phyloP scores from a whole-genome alignment of 495 filamentous ascomycete genomes.

The Chlorociboria aeruginascens region DNA sequence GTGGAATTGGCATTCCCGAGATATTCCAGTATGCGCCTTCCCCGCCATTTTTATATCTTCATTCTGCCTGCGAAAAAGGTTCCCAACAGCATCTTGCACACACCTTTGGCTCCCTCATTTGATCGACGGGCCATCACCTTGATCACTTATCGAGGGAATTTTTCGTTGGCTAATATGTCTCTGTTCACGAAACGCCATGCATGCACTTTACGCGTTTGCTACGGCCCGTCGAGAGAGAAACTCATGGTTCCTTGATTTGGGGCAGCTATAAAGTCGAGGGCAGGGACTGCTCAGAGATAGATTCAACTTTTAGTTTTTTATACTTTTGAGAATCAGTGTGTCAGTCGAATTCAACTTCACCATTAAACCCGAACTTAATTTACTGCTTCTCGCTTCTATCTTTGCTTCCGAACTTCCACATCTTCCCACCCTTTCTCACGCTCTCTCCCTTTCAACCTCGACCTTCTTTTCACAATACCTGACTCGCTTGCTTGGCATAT shows the following conservation, averaged over 20 bases:
- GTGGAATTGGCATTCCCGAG: background rate
- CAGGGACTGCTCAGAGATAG: too few relatives aligned
- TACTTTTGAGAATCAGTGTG: background rate
- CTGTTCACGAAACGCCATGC: slow-evolving; percentile 5
- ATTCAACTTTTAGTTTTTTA: too few relatives aligned
- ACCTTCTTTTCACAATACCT: background rate
- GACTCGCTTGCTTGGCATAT: too few relatives aligned
- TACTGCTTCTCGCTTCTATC: too few relatives aligned
- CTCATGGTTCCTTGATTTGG: too few relatives aligned
- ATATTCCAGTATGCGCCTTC: slow-evolving; percentile 5
- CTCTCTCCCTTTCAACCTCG: background rate
- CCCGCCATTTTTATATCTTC: slow-evolving; percentile 7
- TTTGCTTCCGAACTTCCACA: background rate
- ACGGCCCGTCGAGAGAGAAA: background rate
- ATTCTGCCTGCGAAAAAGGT: background rate
- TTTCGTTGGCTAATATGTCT: slow-evolving; percentile 6
- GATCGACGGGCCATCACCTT: slow-evolving; percentile 2
- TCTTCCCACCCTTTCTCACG: background rate
- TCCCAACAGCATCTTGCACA: background rate
- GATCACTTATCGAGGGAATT: background rate
- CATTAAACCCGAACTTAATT: too few relatives aligned
- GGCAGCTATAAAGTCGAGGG: too few relatives aligned
- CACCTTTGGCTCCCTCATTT: background rate
- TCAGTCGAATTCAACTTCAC: slow-evolving; percentile 2
- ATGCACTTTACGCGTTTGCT: slow-evolving; percentile 12